Evolutionary conservation across 768 basidiomycete genomes (phyloP).

Genomic region (Boletales sp.): DNA sequence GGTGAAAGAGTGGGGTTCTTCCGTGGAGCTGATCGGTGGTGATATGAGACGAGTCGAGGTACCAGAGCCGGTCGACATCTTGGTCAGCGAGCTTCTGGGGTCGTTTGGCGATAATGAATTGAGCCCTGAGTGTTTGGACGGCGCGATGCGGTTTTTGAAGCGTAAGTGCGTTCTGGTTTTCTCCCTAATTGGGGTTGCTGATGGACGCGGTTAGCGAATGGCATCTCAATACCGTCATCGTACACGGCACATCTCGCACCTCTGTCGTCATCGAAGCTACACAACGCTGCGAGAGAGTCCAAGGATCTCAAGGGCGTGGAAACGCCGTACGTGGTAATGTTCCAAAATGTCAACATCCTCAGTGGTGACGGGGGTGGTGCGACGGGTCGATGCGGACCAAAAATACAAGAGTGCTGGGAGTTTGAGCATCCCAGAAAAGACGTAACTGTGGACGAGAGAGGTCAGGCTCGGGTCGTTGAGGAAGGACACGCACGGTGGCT

Average conservation of each 20-base stretch:
- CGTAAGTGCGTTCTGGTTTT: conserved; percentile 39
- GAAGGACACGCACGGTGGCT: neutral
- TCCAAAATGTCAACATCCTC: conserved; percentile 87
- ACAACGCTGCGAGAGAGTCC: conserved; percentile 69
- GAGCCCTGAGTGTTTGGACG: conserved; percentile 96
- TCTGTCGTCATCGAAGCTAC: conserved; percentile 89
- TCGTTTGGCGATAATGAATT: conserved; percentile 99
- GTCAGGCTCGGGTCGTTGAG: conserved; percentile 35
- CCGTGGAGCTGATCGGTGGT: conserved; percentile 82
- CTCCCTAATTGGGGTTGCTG: conserved; percentile 7
- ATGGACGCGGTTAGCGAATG: conserved; percentile 55
- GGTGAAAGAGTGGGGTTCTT: conserved; percentile 75
- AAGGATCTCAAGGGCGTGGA: conserved; percentile 75
- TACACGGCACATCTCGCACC: conserved; percentile 96
- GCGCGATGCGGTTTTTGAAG: conserved; percentile 90
- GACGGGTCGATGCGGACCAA: conserved; percentile 69
- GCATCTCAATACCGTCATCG: conserved; percentile 94
- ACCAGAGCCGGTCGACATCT: conserved; percentile 86
- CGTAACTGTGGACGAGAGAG: conserved; percentile 65
- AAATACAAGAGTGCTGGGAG: conserved; percentile 94
- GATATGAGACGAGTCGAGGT: conserved; percentile 87
- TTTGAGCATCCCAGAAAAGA: conserved; percentile 92
- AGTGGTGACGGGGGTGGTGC: conserved; percentile 67
- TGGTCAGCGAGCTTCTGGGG: conserved; percentile 93
- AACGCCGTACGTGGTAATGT: conserved; percentile 99